Conservation (phyloP, 257 asterid genomes). For the Asclepias syriaca region DNA sequence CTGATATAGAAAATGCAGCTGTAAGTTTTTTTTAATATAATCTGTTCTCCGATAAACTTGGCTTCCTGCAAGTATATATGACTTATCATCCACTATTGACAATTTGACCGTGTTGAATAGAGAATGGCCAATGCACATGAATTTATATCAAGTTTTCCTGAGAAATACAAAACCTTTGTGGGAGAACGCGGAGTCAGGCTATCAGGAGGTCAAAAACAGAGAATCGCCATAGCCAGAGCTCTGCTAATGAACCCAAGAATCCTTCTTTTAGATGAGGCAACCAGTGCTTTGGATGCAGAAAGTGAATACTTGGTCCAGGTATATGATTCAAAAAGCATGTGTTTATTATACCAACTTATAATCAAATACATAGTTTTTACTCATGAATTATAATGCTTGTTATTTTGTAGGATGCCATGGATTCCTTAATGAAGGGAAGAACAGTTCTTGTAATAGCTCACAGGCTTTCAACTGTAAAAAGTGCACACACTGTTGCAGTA, state of each 20-base stretch:
- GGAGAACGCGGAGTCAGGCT: conserved; percentile 91
- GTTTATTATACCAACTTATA: neutral
- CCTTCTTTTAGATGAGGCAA: conserved; percentile 79
- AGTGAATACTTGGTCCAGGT: conserved; percentile 87
- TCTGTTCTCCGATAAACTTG: neutral
- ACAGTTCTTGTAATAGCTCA: conserved; percentile 93
- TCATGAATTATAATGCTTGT: neutral
- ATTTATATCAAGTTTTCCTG: conserved; percentile 57
- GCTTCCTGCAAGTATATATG: neutral
- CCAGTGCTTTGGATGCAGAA: conserved; percentile 86
- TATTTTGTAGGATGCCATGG: conserved; percentile 75
- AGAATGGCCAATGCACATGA: conserved; percentile 93
- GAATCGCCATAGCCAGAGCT: conserved; percentile 90
- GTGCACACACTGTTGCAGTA: conserved; percentile 80
- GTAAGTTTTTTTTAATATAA: conserved; percentile 32
- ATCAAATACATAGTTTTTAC: neutral
- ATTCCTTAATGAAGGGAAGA: conserved; percentile 78
- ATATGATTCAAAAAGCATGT: conserved; percentile 14
- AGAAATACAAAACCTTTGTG: conserved; percentile 60
- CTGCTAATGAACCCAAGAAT: conserved; percentile 71
- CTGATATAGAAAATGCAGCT: conserved; percentile 73
- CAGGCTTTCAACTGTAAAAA: conserved; percentile 83
- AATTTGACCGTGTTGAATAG: conserved; percentile 22
- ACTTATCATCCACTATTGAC: neutral
- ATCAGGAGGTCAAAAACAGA: conserved; percentile 92